Base-by-base conservation (phyloP, 2,329 filamentous ascomycete genomes). In the Xylariaceae sp. region DNA sequence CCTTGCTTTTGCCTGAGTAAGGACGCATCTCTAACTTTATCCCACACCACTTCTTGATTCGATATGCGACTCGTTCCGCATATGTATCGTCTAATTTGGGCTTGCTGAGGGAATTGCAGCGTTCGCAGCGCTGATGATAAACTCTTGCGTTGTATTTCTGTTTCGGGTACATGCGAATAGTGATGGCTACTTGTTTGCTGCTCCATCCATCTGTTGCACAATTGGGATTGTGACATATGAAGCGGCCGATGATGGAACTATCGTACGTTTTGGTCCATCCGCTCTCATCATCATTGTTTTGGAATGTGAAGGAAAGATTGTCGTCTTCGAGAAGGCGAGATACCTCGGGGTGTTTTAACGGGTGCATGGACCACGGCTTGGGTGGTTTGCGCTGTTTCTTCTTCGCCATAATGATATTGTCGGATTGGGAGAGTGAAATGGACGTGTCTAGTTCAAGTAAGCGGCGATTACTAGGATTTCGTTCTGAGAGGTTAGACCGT, bases 11-110 rank as follows among this genome's bases (percentile, higher is more conserved):
- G 8, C 17, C 21, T 1, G 24, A 24, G 11, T 60, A 51, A 14
- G 8, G 24, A 3, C 51, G 61, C 8, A 0, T 14, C 34, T 61
- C 48, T 36, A 62, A 4, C 8, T 21, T 1, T 4, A 68, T 50
- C 2, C 65, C 67, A 6, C 51, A 58, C 67, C 67, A 69, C n/a
- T 57, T 65, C 59, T 66, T 69, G 16, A 70, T 45, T 31, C 68
- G 47, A 29, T 70, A 68, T 3, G 67, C 49, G 4, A 69, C 61
- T 29, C 68, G 59, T 12, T 70, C 66, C 2, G 62, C 56, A 26
- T 71, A 71, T 17, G 65, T 63, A 1, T 50, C 50, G 39, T 71
- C 58, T 5, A 69, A 49, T 1, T 43, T 49, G 0, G 68, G 57
- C 4, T 46, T 48, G 37, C 65, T 58, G 7, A 70, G 49, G 2